Base-by-base conservation (phyloP, 116 monocot species). In the Thalassia testudinum region DNA sequence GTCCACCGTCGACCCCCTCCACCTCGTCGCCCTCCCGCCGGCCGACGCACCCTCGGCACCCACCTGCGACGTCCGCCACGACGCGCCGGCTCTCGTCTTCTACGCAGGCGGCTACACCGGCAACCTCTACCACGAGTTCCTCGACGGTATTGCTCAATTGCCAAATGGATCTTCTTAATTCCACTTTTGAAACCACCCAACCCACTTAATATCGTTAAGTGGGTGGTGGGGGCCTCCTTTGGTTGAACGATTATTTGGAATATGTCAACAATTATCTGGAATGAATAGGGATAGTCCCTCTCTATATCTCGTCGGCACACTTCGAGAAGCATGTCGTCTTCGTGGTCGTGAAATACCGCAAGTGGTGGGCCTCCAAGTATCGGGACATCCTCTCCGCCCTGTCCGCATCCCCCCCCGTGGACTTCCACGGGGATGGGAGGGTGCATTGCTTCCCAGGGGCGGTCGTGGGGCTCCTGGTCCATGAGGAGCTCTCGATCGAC, bases 311-410 rank as follows among this genome's bases (percentile, higher is more conserved):
- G 0, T 63, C 77, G n/a, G 69, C 63, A 3, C 65, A 56, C 21
- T 64, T 77, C 65, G 57, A 58, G 50, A 60, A 21, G 37, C 29
- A 26, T 21, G 80, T 80, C 6, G 73, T 77, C 19, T 65, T 83
- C 48, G 72, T 80, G n/a, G 66, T 87, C 11, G 49, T 80, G 24
- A 55, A 79, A 25, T 86, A 86, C 61, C 72, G 63, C 24, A 19
- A 52, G 1, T 92, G 92, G 92, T 92, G 92, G 92, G 26, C 61
- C 47, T 53, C 49, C 53, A 86, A 77, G 66, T 92, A 83, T 66
- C 29, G 37, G 5, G 68, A 82, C 20, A 60, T 92, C 60, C 62
- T 92, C 27, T 54, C 75, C 42, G 57, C 29, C 8, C 61, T 92
- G 47, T 83, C 87, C 26, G 72, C 59, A 20, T 69, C 49, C 62